Evolutionary conservation across 257 asterid genomes (phyloP).

Genomic region (Penstemon barbatus): DNA sequence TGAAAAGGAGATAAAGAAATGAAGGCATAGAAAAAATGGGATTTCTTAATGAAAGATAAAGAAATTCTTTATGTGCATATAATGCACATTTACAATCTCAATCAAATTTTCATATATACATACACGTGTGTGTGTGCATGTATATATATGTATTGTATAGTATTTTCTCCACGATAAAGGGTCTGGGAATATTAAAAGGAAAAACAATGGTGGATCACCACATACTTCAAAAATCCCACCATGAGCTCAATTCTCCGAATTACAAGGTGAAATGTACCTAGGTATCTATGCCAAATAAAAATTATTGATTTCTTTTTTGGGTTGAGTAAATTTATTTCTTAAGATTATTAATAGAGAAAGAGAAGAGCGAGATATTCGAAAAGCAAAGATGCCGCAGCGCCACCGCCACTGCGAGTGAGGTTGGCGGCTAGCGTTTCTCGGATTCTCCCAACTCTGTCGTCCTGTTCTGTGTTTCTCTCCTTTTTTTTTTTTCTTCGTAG

Average conservation of each 20-base stretch:
- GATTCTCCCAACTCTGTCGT: constrained; percentile 24
- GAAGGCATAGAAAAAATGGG: not conserved
- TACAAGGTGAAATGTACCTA: constrained; percentile 11
- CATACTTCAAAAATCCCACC: constrained; percentile 30
- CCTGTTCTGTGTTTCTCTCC: constrained; percentile 13
- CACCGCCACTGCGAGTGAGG: constrained; percentile 34
- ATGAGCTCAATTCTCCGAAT: constrained; percentile 31
- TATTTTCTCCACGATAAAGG: constrained; percentile 27
- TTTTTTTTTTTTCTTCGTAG: too few relatives aligned
- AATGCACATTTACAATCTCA: constrained; percentile 4
- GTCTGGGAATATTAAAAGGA: constrained; percentile 23
- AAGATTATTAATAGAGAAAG: constrained; percentile 1
- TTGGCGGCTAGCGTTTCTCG: constrained; percentile 32
- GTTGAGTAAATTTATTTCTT: not conserved
- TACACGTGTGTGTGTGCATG: constrained; percentile 22
- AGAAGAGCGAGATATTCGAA: constrained; percentile 8
- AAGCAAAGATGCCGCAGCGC: constrained; percentile 28
- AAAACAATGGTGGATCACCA: constrained; percentile 23
- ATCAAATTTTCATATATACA: constrained; percentile 29
- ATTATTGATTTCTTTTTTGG: not conserved
- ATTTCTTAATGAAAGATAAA: not conserved
- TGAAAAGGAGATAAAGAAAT: constrained; percentile 19
- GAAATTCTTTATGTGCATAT: not conserved
- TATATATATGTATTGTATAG: constrained; percentile 3
- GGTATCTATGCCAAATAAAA: not conserved